These are phyloP conservation scores for Fusarium sp. DNA, from an alignment of 2,329 filamentous ascomycete genomes.

Conservation along the genomic window DNA sequence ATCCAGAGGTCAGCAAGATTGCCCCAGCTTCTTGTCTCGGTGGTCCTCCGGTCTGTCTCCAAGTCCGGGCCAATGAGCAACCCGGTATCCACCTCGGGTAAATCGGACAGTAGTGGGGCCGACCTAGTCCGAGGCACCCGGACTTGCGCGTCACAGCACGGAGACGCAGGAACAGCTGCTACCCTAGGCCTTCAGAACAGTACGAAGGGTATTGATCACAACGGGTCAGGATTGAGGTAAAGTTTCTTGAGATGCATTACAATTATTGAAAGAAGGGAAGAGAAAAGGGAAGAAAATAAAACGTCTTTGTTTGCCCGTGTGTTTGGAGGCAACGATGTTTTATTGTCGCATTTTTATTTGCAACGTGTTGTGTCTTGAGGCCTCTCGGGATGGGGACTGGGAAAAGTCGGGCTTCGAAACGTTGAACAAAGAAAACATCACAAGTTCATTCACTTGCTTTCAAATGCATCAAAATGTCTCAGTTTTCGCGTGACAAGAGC, in stretches of 20 bases:
- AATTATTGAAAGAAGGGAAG: too few species aligned
- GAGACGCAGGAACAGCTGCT: background rate
- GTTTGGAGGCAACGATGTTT: too few species aligned
- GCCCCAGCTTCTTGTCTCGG: background rate
- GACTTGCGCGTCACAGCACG: too few species aligned
- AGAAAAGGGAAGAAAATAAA: too few species aligned
- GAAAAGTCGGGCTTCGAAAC: background rate
- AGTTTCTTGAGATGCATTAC: too few species aligned
- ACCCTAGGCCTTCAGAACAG: background rate
- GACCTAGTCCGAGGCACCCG: background rate
- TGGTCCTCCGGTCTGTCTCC: background rate
- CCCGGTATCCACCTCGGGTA: background rate
- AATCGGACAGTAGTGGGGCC: too few species aligned
- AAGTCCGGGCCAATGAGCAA: background rate
- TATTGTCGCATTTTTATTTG: fast-evolving
- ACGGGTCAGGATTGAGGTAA: too few species aligned
- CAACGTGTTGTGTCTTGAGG: fast-evolving
- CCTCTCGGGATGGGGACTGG: too few species aligned
- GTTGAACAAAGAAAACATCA: background rate
- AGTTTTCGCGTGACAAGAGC: too few species aligned
- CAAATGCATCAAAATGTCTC: too few species aligned
- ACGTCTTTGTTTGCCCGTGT: too few species aligned
- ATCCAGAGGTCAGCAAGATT: background rate
- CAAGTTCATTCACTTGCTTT: background rate
- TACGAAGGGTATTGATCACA: background rate